Conservation (phyloP, 1,139 yeast genomes). For the Yamadazyma atlantica region DNA sequence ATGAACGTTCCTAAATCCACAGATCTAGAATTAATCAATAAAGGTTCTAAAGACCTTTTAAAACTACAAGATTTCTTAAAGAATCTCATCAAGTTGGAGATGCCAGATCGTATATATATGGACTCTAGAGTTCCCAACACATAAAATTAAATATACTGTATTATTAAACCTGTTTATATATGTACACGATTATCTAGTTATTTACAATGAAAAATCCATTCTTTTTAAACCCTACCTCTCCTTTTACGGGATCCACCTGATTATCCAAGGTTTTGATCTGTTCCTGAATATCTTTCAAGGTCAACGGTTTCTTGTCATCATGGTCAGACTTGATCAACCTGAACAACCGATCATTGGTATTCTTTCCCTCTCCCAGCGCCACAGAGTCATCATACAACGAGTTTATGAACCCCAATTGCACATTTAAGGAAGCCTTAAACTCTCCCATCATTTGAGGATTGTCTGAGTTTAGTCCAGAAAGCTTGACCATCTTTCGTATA, state of each 20-base stretch:
- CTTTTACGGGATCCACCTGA: conserved; percentile 25
- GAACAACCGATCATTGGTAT: conserved; percentile 24
- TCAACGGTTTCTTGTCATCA: conserved; percentile 22
- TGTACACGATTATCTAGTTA: not conserved
- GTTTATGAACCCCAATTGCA: conserved; percentile 48
- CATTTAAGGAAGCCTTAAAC: conserved; percentile 32
- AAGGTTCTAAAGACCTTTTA: conserved; percentile 63
- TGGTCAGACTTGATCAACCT: conserved; percentile 39
- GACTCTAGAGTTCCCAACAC: conserved; percentile 54
- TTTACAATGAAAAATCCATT: conserved; percentile 10
- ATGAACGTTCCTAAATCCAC: conserved; percentile 71
- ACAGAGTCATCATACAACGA: conserved; percentile 33
- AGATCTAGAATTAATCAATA: conserved; percentile 69
- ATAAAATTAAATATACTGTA: not conserved
- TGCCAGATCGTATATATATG: conserved; percentile 80
- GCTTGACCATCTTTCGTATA: conserved; percentile 33
- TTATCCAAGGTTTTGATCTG: conserved; percentile 20
- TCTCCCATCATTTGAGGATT: conserved; percentile 21
- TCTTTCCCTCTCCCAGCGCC: conserved; percentile 11
- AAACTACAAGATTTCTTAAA: conserved; percentile 61
- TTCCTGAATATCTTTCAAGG: conserved; percentile 21
- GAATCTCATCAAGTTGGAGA: conserved; percentile 64
- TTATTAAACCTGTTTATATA: conserved; percentile 1
- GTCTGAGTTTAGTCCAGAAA: conserved; percentile 45
- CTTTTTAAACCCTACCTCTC: conserved; percentile 21